Evolutionary conservation across 1,139 yeast species (phyloP), one percentile per base, ranked within the genome.

Genomic region (Debaryomycetaceae sp.): DNA sequence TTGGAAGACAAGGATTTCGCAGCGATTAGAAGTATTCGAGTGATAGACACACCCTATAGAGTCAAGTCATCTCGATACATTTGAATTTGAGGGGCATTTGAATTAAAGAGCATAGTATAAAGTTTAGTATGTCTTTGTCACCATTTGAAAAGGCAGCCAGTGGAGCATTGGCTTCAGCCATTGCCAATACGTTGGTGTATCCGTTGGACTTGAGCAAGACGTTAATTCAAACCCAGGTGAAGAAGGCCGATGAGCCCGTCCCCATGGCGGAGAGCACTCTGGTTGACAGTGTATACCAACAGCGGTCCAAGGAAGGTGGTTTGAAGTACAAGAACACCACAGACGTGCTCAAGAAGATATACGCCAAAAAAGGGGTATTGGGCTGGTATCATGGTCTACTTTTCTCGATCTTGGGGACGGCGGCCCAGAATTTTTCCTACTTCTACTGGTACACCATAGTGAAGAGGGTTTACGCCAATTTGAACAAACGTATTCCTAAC

Each of bases 381-480:
- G 95, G 95, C 6, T 76, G 88, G 65, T 88, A 88, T 66, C 81
- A 79, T 52, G 96, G 96, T 1, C 65, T 88, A 41, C 69, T 81
- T 5, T 83, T 93, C 1, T 80, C 89, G 1, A 69, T 87, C 38
- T 60, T 85, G 36, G 91, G 93, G 3, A 79, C 85, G 5, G 93
- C 93, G 2, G 81, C 87, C 4, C 89, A 87, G 58, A 87, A 86
- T 57, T 88, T 88, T 61, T 83, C 90, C 34, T 88, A 88, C 66
- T 89, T 88, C 63, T 88, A 81, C 66, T 88, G 95, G 95, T 88
- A 88, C 63, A 83, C 93, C 5, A 68, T 86, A 39, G 83, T 87
- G 24, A 79, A 88, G 51, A 75, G 79, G 47, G 65, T 78, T 22
- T 85, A 85, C 59, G 70, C 76, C 49, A 68, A 66, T 45, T 51